phyloP scores from a whole-genome alignment of 352 stramenopile species.

The Phytopythium boreale region DNA sequence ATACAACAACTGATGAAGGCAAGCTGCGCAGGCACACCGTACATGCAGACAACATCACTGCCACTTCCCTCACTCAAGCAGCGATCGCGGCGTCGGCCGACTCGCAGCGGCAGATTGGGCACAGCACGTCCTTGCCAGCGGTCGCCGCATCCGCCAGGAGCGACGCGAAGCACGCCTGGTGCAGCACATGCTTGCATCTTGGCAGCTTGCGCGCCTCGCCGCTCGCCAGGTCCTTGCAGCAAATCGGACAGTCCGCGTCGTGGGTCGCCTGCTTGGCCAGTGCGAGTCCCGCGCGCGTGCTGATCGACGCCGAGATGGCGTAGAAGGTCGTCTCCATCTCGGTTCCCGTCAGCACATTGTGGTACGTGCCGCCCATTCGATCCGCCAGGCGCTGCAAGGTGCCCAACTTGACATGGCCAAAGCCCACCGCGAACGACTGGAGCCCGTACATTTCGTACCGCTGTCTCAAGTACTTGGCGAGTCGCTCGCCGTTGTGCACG shows the following conservation, averaged over 20 bases:
- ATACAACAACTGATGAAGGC: too few species aligned
- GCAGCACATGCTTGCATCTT: neutral
- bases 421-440: conserved; percentile 64
- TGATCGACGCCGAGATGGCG: conserved; percentile 70
- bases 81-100: neutral
- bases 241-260: neutral
- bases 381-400: conserved; percentile 53
- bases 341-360: conserved; percentile 53
- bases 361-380: conserved; percentile 57
- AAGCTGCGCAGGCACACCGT: too few species aligned
- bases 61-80: too few species aligned
- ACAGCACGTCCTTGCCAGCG: neutral
- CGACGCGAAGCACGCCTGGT: neutral
- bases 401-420: conserved; percentile 58
- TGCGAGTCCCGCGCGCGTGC: conserved; percentile 25
- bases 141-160: neutral
- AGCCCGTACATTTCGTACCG: conserved; percentile 63
- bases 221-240: conserved; percentile 5
- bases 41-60: too few species aligned
- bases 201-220: neutral
- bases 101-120: neutral
- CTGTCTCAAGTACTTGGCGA: conserved; percentile 44
- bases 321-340: conserved; percentile 77
- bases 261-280: neutral
- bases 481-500: conserved; percentile 42